A percentile compares a stretch with the other conserved stretches of the same genome.
Evolutionary conservation across 2,329 filamentous ascomycete species (phyloP).

Genomic region (Periglandula ipomoeae): DNA sequence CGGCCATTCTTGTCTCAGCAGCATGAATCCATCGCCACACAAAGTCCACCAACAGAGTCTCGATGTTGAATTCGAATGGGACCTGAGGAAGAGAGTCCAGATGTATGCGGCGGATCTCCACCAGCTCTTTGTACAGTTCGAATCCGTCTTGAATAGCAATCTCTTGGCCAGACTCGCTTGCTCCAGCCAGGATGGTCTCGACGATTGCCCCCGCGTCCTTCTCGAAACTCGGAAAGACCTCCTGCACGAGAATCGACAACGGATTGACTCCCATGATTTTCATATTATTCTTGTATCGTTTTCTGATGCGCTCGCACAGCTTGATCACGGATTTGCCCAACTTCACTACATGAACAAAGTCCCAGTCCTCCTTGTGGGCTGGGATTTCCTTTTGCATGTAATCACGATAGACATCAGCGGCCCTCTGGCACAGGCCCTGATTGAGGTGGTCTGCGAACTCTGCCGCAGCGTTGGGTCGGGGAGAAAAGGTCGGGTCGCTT

Average conservation of each 20-base stretch:
- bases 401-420: constrained; percentile 68
- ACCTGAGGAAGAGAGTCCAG: constrained; percentile 60
- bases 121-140: constrained; percentile 81
- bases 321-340: constrained; percentile 80
- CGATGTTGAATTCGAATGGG: constrained; percentile 80
- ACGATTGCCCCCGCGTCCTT: constrained; percentile 82
- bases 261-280: constrained; percentile 70
- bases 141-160: constrained; percentile 89
- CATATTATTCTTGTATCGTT: constrained; percentile 80
- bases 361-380: constrained; percentile 71
- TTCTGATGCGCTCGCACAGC: constrained; percentile 80
- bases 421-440: constrained; percentile 64
- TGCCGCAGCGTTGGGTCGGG: constrained; percentile 58
- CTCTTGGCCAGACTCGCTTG: constrained; percentile 60
- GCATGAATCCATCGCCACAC: constrained; percentile 91
- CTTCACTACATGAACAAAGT: constrained; percentile 83
- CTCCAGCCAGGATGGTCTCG: constrained; percentile 65
- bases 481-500: constrained; percentile 65
- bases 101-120: constrained; percentile 77
- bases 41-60: constrained; percentile 78
- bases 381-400: constrained; percentile 76
- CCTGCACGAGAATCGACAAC: constrained; percentile 64
- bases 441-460: constrained; percentile 64
- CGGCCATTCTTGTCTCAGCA: constrained; percentile 69
- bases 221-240: constrained; percentile 83